Conservation (phyloP, 345 rosid species). For the Ailanthus altissimus region DNA sequence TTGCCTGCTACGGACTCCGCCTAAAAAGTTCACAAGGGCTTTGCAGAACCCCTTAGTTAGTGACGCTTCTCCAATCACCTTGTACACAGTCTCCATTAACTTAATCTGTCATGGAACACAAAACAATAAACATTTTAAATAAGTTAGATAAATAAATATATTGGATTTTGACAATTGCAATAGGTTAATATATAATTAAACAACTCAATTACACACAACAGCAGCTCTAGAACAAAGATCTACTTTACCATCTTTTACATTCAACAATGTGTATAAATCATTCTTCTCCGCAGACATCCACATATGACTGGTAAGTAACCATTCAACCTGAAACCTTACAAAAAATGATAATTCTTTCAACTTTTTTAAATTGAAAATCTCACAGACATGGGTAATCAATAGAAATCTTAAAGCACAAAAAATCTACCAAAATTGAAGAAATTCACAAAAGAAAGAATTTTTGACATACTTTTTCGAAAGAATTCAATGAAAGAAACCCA, state of each 20-base stretch:
- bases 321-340: not conserved
- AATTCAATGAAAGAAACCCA: constrained; percentile 17
- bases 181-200: not conserved
- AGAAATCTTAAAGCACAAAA: too few species aligned
- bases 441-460: too few species aligned
- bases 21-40: constrained; percentile 64
- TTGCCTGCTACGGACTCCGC: constrained; percentile 28
- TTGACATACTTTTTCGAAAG: too few species aligned
- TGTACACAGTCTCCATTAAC: constrained; percentile 70
- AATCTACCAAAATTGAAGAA: too few species aligned
- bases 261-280: not conserved
- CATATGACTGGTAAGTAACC: not conserved
- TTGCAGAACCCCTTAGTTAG: constrained; percentile 56
- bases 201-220: not conserved
- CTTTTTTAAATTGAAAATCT: too few species aligned
- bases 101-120: constrained; percentile 45
- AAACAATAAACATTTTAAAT: not conserved
- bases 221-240: not conserved
- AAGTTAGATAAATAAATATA: not conserved
- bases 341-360: too few species aligned
- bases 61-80: constrained; percentile 57
- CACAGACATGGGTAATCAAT: too few species aligned
- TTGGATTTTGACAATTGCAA: not conserved
- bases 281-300: not conserved
- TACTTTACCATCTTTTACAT: not conserved